Percentiles rank a stretch among this genome's conserved stretches.
These are phyloP conservation scores for Boletus insuetus DNA, from an alignment of 768 basidiomycete genomes.

Conservation along the genomic window DNA sequence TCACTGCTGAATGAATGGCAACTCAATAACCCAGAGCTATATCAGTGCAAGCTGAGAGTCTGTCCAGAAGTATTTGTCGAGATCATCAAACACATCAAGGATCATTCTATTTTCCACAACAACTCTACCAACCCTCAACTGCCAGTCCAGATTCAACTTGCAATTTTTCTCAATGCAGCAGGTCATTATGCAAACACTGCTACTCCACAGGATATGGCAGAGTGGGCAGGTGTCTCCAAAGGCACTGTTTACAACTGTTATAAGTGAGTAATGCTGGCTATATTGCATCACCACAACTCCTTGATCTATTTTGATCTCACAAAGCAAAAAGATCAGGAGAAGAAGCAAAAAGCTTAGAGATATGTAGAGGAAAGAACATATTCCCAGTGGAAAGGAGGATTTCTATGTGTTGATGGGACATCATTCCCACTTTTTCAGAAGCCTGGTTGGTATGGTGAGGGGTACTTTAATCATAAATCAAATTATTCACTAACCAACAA, in stretches of 20 bases:
- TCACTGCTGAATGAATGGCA: not conserved
- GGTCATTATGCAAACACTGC: conserved; percentile 22
- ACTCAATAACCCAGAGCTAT: not conserved
- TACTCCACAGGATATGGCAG: conserved; percentile 13
- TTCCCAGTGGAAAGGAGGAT: too few relatives aligned
- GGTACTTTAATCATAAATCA: too few relatives aligned
- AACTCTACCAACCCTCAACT: too few relatives aligned
- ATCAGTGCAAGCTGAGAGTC: not conserved
- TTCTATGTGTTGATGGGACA: too few relatives aligned
- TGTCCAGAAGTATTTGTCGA: not conserved
- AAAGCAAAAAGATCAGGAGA: too few relatives aligned
- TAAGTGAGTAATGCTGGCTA: not conserved
- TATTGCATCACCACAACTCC: not conserved
- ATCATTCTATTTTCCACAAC: not conserved
- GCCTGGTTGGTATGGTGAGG: too few relatives aligned
- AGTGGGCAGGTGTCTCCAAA: not conserved
- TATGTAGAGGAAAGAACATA: too few relatives aligned
- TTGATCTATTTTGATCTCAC: too few relatives aligned
- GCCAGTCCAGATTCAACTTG: too few relatives aligned
- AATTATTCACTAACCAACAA: too few relatives aligned
- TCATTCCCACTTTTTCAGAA: too few relatives aligned
- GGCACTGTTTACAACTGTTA: conserved; percentile 9
- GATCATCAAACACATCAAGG: not conserved
- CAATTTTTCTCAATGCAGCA: conserved; percentile 4
- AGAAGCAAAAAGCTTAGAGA: too few relatives aligned